phyloP scores from a whole-genome alignment of 2,329 filamentous ascomycete species.

The Paramyrothecium roridum region DNA sequence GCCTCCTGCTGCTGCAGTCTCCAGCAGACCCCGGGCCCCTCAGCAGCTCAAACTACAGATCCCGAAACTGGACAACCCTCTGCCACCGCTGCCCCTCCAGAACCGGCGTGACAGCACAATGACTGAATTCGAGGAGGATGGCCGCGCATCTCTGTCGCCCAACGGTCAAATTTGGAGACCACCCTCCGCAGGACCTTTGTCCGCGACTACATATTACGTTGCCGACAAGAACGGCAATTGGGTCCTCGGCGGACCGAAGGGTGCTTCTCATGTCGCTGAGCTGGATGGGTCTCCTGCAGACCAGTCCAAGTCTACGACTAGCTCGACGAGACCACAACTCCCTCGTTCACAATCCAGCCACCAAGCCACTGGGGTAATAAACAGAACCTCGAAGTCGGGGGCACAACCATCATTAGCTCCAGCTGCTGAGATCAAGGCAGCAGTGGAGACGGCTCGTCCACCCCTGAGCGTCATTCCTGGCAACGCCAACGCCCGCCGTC shows the following conservation, averaged over 20 bases:
- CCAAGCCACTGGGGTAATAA: background rate
- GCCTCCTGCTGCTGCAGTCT: slow-evolving; percentile 9
- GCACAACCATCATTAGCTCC: slow-evolving; percentile 14
- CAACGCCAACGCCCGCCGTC: slow-evolving; percentile 10
- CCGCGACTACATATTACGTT: slow-evolving; percentile 45
- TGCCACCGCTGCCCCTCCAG: slow-evolving; percentile 1
- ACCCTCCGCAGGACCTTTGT: slow-evolving; percentile 40
- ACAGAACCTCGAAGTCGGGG: background rate
- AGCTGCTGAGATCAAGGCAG: slow-evolving; percentile 26
- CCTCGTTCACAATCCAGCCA: background rate
- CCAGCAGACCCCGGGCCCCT: slow-evolving; percentile 13
- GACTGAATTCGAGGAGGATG: slow-evolving; percentile 52
- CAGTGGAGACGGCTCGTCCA: slow-evolving; percentile 16
- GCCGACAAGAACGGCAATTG: slow-evolving; percentile 53
- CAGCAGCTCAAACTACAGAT: slow-evolving; percentile 24
- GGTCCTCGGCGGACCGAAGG: slow-evolving; percentile 40
- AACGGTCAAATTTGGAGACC: slow-evolving; percentile 48
- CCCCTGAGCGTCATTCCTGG: slow-evolving; percentile 34
- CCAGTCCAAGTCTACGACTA: slow-evolving; percentile 3
- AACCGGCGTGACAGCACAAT: slow-evolving; percentile 39
- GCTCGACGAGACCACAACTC: background rate
- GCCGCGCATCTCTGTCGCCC: slow-evolving; percentile 30
- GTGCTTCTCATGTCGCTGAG: slow-evolving; percentile 21
- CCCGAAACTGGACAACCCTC: slow-evolving; percentile 10
- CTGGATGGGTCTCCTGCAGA: slow-evolving; percentile 4